Evolutionary conservation across 768 basidiomycete species (phyloP).

Genomic region (Amylocystis lapponica): DNA sequence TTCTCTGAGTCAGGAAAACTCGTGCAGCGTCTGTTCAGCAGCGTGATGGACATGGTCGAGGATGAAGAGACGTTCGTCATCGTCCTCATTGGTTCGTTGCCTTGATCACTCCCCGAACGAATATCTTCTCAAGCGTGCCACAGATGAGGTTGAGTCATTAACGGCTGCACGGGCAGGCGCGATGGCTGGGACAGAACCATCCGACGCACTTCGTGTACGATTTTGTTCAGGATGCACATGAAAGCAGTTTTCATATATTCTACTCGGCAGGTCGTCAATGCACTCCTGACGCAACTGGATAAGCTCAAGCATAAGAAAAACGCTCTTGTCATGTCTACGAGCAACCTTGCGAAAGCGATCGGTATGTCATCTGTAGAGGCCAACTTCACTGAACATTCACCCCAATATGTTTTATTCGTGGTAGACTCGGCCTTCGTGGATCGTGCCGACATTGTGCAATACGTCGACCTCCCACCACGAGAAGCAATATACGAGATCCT

Average conservation of each 20-base stretch:
- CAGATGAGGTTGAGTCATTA: constrained; percentile 95
- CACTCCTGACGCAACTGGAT: constrained; percentile 93
- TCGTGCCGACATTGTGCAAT: constrained; percentile 95
- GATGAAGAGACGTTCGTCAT: constrained; percentile 90
- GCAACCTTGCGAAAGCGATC: constrained; percentile 91
- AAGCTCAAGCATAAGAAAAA: constrained; percentile 92
- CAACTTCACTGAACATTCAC: not conserved
- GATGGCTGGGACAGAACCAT: constrained; percentile 93
- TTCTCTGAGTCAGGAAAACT: constrained; percentile 99
- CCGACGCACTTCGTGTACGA: constrained; percentile 83
- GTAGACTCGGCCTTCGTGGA: constrained; percentile 93
- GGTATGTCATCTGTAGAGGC: constrained; percentile 40
- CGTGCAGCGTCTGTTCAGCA: constrained; percentile 87
- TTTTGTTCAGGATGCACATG: not conserved
- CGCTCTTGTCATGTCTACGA: constrained; percentile 93
- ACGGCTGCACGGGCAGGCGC: constrained; percentile 94
- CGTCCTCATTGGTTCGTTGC: constrained; percentile 75
- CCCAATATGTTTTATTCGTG: constrained; percentile 3
- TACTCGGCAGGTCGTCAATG: constrained; percentile 92
- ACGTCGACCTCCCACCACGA: constrained; percentile 83
- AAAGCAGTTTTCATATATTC: not conserved
- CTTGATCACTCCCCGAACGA: too few species aligned
- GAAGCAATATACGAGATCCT: constrained; percentile 94
- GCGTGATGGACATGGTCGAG: constrained; percentile 86
- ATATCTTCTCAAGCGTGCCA: not conserved